Conservation (phyloP, 192 early-diverging fungal genomes). For the Coemansia sp. region DNA sequence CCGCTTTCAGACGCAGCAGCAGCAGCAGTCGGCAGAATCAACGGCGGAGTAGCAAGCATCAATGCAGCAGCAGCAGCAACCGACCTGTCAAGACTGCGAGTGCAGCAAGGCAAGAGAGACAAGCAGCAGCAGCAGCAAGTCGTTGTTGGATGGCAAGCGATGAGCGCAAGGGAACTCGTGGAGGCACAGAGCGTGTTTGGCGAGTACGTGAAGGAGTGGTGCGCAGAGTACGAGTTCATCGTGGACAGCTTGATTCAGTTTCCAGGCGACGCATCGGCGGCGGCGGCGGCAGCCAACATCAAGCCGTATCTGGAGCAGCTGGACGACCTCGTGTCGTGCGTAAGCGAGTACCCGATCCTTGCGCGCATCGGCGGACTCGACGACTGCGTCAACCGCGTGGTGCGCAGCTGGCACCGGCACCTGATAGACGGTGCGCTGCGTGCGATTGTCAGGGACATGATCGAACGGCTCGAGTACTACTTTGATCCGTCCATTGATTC, state of each 20-base stretch:
- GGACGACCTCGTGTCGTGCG: slow-evolving; percentile 25
- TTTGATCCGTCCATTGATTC: slow-evolving; percentile 38
- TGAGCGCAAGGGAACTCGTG: slow-evolving; percentile 26
- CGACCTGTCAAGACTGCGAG: neutral
- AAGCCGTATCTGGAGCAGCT: slow-evolving; percentile 32
- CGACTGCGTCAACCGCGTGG: slow-evolving; percentile 31
- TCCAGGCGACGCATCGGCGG: slow-evolving; percentile 29
- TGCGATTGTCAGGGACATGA: slow-evolving; percentile 40
- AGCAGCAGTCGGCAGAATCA: neutral
- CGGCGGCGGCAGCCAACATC: neutral
- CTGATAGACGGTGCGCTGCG: slow-evolving; percentile 37
- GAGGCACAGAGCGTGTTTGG: slow-evolving; percentile 31
- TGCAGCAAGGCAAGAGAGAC: slow-evolving; percentile 1
- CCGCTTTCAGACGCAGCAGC: slow-evolving; percentile 21
- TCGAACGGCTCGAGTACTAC: slow-evolving; percentile 50
- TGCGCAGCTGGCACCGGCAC: slow-evolving; percentile 34
- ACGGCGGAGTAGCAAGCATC: neutral
- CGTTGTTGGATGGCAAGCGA: slow-evolving; percentile 49
- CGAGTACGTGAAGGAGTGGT: slow-evolving; percentile 33
- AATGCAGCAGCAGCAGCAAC: neutral
- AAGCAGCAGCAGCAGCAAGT: neutral
- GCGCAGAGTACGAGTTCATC: slow-evolving; percentile 47
- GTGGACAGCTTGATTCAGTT: slow-evolving; percentile 37
- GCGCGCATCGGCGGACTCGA: slow-evolving; percentile 44
- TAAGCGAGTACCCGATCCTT: slow-evolving; percentile 29